A percentile compares a stretch with the other conserved stretches of the same genome.
These are phyloP conservation scores for Orobanche coerulescens DNA, from an alignment of 257 asterid species.

Conservation along the genomic window DNA sequence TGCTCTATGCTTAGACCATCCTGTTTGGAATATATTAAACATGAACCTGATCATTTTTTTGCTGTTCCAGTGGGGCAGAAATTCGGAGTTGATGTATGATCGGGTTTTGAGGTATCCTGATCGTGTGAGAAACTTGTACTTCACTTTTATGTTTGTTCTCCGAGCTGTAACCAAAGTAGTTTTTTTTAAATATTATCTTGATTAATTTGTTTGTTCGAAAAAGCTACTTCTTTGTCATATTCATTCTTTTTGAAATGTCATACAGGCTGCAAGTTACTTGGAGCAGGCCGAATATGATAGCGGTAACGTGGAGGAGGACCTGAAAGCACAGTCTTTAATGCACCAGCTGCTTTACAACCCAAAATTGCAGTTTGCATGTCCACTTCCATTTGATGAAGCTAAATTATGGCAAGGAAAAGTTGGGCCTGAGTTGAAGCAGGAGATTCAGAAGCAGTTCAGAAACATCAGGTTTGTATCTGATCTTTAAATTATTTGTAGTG, in stretches of 20 bases:
- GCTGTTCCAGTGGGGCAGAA: slow-evolving; percentile 83
- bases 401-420: slow-evolving; percentile 95
- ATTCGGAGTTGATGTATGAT: slow-evolving; percentile 65
- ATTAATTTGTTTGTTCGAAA: slow-evolving; percentile 4
- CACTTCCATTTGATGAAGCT: slow-evolving; percentile 91
- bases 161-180: slow-evolving; percentile 90
- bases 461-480: slow-evolving; percentile 62
- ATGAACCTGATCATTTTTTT: slow-evolving; percentile 24
- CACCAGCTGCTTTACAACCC: slow-evolving; percentile 73
- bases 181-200: slow-evolving; percentile 1
- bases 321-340: slow-evolving; percentile 71
- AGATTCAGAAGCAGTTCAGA: slow-evolving; percentile 81
- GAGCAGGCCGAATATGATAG: slow-evolving; percentile 90
- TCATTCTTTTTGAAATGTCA: not conserved
- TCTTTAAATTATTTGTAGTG: slow-evolving; percentile 5
- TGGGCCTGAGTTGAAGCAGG: slow-evolving; percentile 80
- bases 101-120: slow-evolving; percentile 87
- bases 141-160: slow-evolving; percentile 90
- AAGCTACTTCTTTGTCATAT: not conserved
- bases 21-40: not conserved
- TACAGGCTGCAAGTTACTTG: slow-evolving; percentile 75
- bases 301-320: slow-evolving; percentile 67
- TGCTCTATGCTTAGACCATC: not conserved
- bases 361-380: slow-evolving; percentile 77
- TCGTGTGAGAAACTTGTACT: slow-evolving; percentile 83